Evolutionary conservation across 495 filamentous ascomycete species (phyloP).

Genomic region (Trichoderma parareesei): DNA sequence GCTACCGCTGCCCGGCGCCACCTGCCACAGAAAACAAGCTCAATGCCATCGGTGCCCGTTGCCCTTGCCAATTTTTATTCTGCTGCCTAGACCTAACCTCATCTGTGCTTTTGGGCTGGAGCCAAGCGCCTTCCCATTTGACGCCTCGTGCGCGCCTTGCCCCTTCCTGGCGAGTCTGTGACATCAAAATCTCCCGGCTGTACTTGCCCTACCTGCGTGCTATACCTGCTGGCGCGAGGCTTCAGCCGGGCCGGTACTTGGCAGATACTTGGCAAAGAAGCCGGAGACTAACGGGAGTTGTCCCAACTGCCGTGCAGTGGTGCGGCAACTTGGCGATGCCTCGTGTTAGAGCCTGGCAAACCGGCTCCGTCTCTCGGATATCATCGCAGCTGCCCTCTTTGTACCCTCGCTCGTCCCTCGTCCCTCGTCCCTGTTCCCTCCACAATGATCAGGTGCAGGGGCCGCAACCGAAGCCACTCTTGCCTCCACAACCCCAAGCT

Average conservation of each 20-base stretch:
- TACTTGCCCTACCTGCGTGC: neutral
- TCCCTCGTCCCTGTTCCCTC: neutral
- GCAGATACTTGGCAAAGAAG: neutral
- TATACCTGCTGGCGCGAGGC: no score
- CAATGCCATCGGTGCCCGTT: neutral
- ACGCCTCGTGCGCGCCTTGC: constrained; percentile 5
- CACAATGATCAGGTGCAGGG: constrained; percentile 4
- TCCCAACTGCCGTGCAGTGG: neutral
- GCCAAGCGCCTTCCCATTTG: constrained; percentile 8
- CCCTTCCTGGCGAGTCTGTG: neutral
- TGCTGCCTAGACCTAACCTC: constrained; percentile 5
- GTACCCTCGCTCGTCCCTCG: neutral
- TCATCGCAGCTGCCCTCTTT: neutral
- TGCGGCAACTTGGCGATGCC: neutral
- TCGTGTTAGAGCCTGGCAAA: neutral
- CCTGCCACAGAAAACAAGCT: neutral
- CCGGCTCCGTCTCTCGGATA: neutral
- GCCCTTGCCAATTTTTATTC: constrained; percentile 8
- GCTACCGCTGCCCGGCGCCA: neutral
- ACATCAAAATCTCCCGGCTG: neutral
- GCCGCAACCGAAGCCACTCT: constrained; percentile 3
- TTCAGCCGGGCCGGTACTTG: neutral
- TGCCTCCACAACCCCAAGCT: neutral
- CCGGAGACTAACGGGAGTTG: constrained; percentile 1
- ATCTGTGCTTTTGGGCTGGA: neutral